Conservation (phyloP, 352 stramenopile genomes). For the Peronospora destructor region DNA sequence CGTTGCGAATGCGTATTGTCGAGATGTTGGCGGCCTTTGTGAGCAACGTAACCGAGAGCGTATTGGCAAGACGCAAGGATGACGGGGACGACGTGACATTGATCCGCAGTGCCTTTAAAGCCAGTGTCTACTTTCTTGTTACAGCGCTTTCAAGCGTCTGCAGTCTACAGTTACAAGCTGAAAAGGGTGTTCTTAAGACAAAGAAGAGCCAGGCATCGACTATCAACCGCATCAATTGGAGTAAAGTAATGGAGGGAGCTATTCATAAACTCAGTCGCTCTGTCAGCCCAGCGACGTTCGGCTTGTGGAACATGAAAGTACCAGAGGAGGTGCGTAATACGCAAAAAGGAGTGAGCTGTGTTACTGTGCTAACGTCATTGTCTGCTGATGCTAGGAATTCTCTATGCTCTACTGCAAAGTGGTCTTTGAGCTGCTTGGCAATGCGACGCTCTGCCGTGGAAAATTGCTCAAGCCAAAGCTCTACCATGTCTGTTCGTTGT, state of each 20-base stretch:
- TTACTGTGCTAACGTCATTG: not conserved
- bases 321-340: conserved; percentile 48
- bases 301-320: conserved; percentile 74
- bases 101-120: conserved; percentile 58
- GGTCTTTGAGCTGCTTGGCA: conserved; percentile 61
- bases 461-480: conserved; percentile 59
- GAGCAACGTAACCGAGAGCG: conserved; percentile 48
- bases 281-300: conserved; percentile 53
- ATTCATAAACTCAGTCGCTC: conserved; percentile 56
- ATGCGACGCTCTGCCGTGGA: conserved; percentile 49
- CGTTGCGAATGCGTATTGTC: conserved; percentile 56
- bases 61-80: conserved; percentile 32
- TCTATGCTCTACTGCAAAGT: conserved; percentile 66
- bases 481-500: conserved; percentile 50
- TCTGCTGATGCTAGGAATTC: conserved; percentile 43
- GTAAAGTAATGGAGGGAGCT: conserved; percentile 53
- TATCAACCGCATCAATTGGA: conserved; percentile 51
- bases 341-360: not conserved
- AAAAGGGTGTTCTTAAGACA: conserved; percentile 58
- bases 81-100: conserved; percentile 37
- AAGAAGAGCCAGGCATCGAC: conserved; percentile 36
- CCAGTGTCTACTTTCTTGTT: conserved; percentile 64
- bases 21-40: conserved; percentile 58
- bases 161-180: conserved; percentile 38
- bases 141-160: conserved; percentile 50